These are phyloP conservation scores for Cyberlindnera amylophila DNA, from an alignment of 805 yeast species.

Conservation along the genomic window DNA sequence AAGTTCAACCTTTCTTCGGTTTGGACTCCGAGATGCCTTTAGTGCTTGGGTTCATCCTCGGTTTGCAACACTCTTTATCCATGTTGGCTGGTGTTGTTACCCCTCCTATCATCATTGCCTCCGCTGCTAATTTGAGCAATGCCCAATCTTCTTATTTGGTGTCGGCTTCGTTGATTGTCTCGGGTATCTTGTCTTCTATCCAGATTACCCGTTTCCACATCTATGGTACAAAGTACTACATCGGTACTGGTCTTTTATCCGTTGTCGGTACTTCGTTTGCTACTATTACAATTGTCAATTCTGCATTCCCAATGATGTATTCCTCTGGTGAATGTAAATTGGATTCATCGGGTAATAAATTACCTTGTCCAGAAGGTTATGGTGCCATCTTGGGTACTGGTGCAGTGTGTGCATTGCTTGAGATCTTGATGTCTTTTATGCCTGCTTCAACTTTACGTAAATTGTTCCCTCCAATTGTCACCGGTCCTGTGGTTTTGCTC, in stretches of 20 bases:
- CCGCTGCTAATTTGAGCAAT: conserved; percentile 53
- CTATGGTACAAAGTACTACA: conserved; percentile 64
- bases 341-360: conserved; percentile 56
- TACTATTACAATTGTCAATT: conserved; percentile 74
- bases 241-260: conserved; percentile 86
- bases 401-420: conserved; percentile 71
- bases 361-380: conserved; percentile 87
- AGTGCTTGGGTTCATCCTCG: conserved; percentile 70
- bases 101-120: conserved; percentile 74
- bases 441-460: conserved; percentile 71
- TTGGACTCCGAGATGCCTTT: conserved; percentile 77
- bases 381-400: conserved; percentile 85
- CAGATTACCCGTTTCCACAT: conserved; percentile 82
- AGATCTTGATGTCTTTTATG: conserved; percentile 66
- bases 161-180: conserved; percentile 67
- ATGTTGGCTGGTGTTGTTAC: conserved; percentile 91
- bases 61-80: conserved; percentile 83
- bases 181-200: conserved; percentile 65
- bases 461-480: conserved; percentile 84
- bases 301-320: conserved; percentile 81
- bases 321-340: conserved; percentile 60
- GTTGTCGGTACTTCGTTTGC: conserved; percentile 93
- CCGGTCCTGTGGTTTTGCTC: conserved; percentile 87
- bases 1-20: conserved; percentile 79
- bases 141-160: conserved; percentile 57